phyloP scores from a whole-genome alignment of 495 filamentous ascomycete species.

The Hyaloscypha finlandica region DNA sequence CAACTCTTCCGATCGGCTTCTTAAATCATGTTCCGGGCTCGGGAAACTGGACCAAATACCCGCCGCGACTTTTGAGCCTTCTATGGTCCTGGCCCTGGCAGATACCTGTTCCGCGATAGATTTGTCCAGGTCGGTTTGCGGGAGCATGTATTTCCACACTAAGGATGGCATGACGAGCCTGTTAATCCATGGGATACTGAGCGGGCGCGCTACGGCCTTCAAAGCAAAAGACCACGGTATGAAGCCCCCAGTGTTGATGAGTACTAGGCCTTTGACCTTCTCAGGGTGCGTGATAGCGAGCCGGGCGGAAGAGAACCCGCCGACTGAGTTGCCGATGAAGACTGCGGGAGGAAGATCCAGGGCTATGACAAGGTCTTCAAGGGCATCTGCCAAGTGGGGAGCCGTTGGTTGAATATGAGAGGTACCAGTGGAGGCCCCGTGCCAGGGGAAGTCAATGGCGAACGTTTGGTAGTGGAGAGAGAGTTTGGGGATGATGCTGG shows the following conservation, averaged over 20 bases:
- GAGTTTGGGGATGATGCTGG: background rate
- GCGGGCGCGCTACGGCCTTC: background rate
- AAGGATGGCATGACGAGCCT: background rate
- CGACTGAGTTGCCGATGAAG: conserved; percentile 11
- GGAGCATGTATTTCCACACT: conserved; percentile 12
- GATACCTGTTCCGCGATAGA: background rate
- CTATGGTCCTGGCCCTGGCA: background rate
- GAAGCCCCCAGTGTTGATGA: background rate
- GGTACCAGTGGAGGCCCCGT: background rate
- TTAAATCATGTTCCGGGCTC: background rate
- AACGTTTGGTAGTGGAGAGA: background rate
- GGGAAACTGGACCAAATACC: conserved; percentile 5
- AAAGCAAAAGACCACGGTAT: background rate
- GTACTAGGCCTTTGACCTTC: conserved; percentile 2
- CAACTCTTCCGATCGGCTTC: background rate
- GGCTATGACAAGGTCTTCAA: conserved; percentile 7
- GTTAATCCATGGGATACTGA: conserved; percentile 3
- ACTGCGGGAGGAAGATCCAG: conserved; percentile 8
- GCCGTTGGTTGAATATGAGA: background rate
- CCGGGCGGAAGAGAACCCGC: background rate
- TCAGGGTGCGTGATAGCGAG: conserved; percentile 10
- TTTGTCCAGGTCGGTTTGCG: conserved; percentile 1
- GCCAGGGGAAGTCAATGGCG: conserved; percentile 9
- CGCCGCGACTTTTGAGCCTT: background rate
- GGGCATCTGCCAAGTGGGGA: background rate